Base-by-base conservation (phyloP, 2,329 filamentous ascomycete species). In the Cordyceps javanica region DNA sequence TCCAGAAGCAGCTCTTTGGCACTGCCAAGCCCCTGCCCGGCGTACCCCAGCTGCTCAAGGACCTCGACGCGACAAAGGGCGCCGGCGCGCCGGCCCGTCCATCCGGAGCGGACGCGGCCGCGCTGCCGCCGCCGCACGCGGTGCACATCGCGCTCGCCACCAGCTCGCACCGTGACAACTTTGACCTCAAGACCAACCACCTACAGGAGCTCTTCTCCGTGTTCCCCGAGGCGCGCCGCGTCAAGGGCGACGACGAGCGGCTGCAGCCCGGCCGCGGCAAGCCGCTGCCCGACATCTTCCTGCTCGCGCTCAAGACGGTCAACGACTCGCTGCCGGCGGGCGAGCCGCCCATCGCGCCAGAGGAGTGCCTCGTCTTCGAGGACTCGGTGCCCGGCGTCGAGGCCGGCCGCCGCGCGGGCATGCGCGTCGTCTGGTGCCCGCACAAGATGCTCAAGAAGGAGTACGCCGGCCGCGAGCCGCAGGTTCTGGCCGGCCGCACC, bases 291-390 rank as follows among this genome's bases (percentile, higher is more conserved):
- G 93, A 99, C 73, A 99, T 99, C 64, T 97, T 96, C 72, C 75
- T 95, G 9, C 78, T 97, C 1, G 93, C 94, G 0, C 77, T 99
- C 57, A 79, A 89, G 72, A 89, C 86, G 3, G 87, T 99, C 70
- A 99, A 99, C 72, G 82, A 83, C 44, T 83, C 84, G 16, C 77
- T 95, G 7, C 75, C 77, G 0, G 73, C 79, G 3, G 84, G 83
- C 39, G 85, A 88, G 53, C 75, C 80, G 62, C 75, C 82, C 59
- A 87, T 99, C 61, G 78, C 69, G 55, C 91, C 91, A 0, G 88
- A 89, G 63, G 93, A 97, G 72, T 97, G 94, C 69, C 78, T 99
- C 16, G 94, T 97, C 0, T 97, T 99, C 66, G 94, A 99, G 74
- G 94, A 99, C 72, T 90, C 88, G 46, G 92, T 97, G 1, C 90